Evolutionary conservation across 2,329 filamentous ascomycete species (phyloP).

Genomic region (Sarocladium kiliense): DNA sequence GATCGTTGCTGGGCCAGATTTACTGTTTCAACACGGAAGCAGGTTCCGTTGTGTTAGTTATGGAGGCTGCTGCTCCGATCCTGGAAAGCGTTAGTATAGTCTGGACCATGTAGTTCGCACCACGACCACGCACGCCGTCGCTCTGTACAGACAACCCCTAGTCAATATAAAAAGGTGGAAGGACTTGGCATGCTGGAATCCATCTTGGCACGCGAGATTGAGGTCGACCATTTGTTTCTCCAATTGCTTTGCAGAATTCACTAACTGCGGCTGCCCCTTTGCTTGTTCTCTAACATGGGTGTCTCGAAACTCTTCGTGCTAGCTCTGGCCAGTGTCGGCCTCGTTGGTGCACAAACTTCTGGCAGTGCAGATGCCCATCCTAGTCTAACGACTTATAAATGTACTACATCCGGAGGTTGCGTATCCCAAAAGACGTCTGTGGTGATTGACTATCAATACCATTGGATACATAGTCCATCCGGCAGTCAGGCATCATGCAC

Average conservation of each 20-base stretch:
- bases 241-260: neutral
- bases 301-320: neutral
- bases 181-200: neutral
- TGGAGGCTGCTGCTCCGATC: neutral
- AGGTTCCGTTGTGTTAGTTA: neutral
- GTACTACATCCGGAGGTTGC: slow-evolving; percentile 9
- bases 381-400: slow-evolving; percentile 9
- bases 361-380: slow-evolving; percentile 7
- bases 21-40: neutral
- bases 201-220: neutral
- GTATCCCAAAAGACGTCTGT: slow-evolving; percentile 3
- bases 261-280: neutral
- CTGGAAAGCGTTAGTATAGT: neutral
- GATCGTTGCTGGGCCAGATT: neutral
- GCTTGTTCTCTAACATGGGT: neutral
- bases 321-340: neutral
- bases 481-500: slow-evolving; percentile 6
- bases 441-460: slow-evolving; percentile 10
- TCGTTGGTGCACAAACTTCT: slow-evolving; percentile 4
- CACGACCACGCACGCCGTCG: neutral
- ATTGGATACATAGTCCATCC: slow-evolving; percentile 9
- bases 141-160: too few relatives aligned
- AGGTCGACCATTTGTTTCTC: neutral
- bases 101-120: too few relatives aligned
- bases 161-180: neutral